Percentiles rank a stretch among this genome's conserved stretches.
Conservation (phyloP, 1,139 yeast genomes). For the Protomyces pachydermus region DNA sequence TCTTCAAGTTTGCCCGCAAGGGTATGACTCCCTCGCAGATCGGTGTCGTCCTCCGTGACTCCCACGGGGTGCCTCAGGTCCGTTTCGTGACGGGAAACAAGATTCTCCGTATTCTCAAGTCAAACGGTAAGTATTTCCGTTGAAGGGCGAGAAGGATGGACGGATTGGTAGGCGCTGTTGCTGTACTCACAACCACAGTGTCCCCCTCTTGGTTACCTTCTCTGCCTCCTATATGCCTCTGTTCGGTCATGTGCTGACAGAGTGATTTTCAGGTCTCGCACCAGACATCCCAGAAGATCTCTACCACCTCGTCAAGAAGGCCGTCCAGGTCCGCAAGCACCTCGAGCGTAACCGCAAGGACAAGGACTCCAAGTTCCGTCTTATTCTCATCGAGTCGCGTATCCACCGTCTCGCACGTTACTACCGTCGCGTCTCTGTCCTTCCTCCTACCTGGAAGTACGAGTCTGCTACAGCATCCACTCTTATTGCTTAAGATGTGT, state of each 20-base stretch:
- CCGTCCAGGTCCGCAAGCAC: slow-evolving; percentile 99
- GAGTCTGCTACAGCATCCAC: slow-evolving; percentile 99
- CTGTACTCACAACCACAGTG: no score
- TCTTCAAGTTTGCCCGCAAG: slow-evolving; percentile 99
- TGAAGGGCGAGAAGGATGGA: not conserved
- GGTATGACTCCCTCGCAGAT: slow-evolving; percentile 99
- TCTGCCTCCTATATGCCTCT: slow-evolving; percentile 38
- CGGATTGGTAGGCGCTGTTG: not conserved
- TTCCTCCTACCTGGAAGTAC: slow-evolving; percentile 45
- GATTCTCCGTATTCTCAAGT: slow-evolving; percentile 97
- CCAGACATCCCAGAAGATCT: slow-evolving; percentile 99
- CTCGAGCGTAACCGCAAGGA: slow-evolving; percentile 99
- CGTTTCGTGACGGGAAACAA: slow-evolving; percentile 92
- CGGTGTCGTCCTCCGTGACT: slow-evolving; percentile 99
- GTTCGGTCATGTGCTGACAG: slow-evolving; percentile 43
- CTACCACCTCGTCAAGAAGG: slow-evolving; percentile 98
- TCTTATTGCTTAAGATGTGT: slow-evolving; percentile 73
- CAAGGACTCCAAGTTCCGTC: slow-evolving; percentile 99
- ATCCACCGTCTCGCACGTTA: slow-evolving; percentile 98
- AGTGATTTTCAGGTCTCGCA: slow-evolving; percentile 58
- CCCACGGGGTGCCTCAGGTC: slow-evolving; percentile 99
- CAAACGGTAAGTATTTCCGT: slow-evolving; percentile 64
- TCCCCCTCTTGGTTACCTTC: no score
- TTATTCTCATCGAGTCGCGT: slow-evolving; percentile 99
- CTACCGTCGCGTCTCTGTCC: slow-evolving; percentile 29